Conservation (phyloP, 768 basidiomycete genomes). For the Mycena filopes region DNA sequence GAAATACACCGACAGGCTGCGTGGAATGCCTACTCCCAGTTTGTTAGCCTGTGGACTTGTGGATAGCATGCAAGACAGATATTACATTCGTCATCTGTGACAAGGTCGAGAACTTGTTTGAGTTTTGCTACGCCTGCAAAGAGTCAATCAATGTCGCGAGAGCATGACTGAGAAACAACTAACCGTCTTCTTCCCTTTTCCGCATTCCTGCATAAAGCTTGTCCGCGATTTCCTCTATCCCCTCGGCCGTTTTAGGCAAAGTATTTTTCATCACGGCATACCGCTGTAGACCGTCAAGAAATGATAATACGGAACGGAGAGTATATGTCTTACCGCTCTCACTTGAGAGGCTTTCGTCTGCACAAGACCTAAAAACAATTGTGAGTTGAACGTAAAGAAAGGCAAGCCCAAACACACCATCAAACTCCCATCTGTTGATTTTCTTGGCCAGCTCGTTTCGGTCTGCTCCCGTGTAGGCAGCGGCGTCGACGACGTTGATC, state of each 20-base stretch:
- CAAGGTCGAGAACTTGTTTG: conserved; percentile 50
- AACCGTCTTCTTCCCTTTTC: conserved; percentile 51
- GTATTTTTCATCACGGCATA: conserved; percentile 45
- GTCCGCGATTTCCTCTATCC: conserved; percentile 45
- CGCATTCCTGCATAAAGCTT: conserved; percentile 50
- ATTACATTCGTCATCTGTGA: conserved; percentile 51
- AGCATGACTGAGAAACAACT: neutral
- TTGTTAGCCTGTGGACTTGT: neutral
- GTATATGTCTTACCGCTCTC: conserved; percentile 40
- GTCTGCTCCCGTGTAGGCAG: conserved; percentile 38
- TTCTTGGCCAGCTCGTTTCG: conserved; percentile 46
- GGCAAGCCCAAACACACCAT: conserved; percentile 34
- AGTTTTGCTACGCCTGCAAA: conserved; percentile 48
- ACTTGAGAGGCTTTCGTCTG: conserved; percentile 51
- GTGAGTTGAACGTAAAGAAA: neutral
- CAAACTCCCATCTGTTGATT: conserved; percentile 53
- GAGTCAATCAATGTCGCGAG: neutral
- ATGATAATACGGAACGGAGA: neutral
- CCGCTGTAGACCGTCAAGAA: conserved; percentile 39
- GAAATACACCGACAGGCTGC: conserved; percentile 54
- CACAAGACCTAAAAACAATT: conserved; percentile 39
- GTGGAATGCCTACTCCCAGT: conserved; percentile 49
- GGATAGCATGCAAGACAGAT: neutral
- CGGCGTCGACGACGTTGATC: conserved; percentile 49
- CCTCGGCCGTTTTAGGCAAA: conserved; percentile 45